Evolutionary conservation across 805 yeast species (phyloP).

Genomic region (Sugiyamaella mastotermitis): DNA sequence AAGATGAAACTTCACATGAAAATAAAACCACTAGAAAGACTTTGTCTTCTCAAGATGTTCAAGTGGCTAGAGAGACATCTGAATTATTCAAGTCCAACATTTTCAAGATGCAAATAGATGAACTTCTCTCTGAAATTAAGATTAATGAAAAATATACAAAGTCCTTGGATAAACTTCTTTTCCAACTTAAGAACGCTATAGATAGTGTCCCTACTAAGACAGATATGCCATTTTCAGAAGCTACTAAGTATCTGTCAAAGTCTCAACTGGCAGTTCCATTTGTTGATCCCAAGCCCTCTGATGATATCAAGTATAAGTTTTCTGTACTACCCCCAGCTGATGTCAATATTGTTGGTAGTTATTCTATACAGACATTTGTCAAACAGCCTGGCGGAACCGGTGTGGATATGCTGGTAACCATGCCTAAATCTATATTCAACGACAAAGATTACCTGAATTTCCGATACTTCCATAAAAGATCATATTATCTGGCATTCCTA

Average conservation of each 20-base stretch:
- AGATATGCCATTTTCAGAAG: constrained; percentile 63
- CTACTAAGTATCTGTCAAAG: constrained; percentile 43
- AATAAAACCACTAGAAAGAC: constrained; percentile 2
- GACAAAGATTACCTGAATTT: constrained; percentile 87
- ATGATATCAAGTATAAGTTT: constrained; percentile 62
- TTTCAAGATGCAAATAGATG: constrained; percentile 93
- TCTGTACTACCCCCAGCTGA: constrained; percentile 63
- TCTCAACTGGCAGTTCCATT: constrained; percentile 59
- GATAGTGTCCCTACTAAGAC: constrained; percentile 46
- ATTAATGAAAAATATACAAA: constrained; percentile 63
- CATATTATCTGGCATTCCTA: constrained; percentile 77
- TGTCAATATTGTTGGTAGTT: constrained; percentile 80
- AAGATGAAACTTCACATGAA: constrained; percentile 5
- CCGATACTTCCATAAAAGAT: constrained; percentile 82
- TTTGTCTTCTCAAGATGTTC: constrained; percentile 69
- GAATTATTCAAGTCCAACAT: constrained; percentile 92
- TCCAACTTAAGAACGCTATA: constrained; percentile 45
- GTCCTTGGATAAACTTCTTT: constrained; percentile 68
- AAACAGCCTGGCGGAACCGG: constrained; percentile 57
- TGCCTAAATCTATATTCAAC: constrained; percentile 72
- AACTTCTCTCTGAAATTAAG: constrained; percentile 72
- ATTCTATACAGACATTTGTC: constrained; percentile 79
- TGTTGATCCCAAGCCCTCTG: constrained; percentile 78
- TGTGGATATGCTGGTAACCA: constrained; percentile 74
- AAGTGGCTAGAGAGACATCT: constrained; percentile 87